phyloP scores from a whole-genome alignment of 2,329 filamentous ascomycete genomes.

The Bipolaris bicolor region DNA sequence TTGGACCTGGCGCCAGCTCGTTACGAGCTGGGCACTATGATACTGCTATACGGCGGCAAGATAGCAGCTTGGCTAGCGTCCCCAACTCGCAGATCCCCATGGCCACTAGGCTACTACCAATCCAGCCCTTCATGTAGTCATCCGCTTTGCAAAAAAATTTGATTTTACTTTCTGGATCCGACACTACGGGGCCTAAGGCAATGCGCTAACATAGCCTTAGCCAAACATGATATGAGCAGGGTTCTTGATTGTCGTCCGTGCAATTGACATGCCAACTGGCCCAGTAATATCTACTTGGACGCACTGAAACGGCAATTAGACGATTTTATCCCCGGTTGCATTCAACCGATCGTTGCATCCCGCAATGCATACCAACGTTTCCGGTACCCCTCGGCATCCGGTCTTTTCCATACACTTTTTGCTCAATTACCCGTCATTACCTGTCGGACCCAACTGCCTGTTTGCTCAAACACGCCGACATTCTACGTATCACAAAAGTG shows the following conservation, averaged over 20 bases:
- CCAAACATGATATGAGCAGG: slow-evolving; percentile 18
- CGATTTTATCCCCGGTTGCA: neutral
- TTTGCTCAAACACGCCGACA: too few species aligned
- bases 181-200: slow-evolving; percentile 15
- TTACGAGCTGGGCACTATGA: neutral
- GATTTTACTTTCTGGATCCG: slow-evolving; percentile 19
- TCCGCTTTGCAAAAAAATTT: neutral
- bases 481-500: too few species aligned
- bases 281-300: neutral
- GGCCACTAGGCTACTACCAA: neutral
- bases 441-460: too few species aligned
- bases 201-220: slow-evolving; percentile 13
- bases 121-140: neutral
- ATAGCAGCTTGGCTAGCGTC: neutral
- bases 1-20: neutral
- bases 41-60: neutral
- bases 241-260: slow-evolving; percentile 13
- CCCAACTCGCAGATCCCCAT: neutral
- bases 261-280: neutral
- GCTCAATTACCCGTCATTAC: too few species aligned
- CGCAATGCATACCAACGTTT: neutral
- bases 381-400: too few species aligned
- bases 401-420: too few species aligned
- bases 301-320: neutral
- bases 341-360: slow-evolving; percentile 1